Base-by-base conservation (phyloP, 2,329 filamentous ascomycete species). In the Diaporthe amygdali region DNA sequence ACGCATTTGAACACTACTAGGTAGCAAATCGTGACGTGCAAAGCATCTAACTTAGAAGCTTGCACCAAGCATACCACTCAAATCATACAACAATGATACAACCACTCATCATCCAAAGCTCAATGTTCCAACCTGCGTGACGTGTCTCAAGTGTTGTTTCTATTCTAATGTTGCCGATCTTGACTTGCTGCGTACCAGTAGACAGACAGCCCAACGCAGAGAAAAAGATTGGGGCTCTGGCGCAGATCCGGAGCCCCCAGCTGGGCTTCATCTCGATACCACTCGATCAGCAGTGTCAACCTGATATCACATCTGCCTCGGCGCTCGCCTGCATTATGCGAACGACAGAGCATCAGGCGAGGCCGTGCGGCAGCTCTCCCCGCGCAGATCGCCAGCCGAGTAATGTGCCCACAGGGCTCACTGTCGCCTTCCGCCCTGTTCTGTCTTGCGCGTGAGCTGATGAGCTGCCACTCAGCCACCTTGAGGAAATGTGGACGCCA, bases 131-230 rank as follows among this genome's bases (percentile, higher is more conserved):
- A 32, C 20, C 17, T 4, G 2, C 41, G 30, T 64, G 59, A 49
- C 59, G 44, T 64, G 59, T 64, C 44, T 27, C 15, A n/a, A n/a
- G n/a, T n/a, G n/a, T n/a, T n/a, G 59, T 47, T 49, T 64, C 59
- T 64, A 37, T 49, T 49, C 41, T 49, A 6, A 63, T 9, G 27
- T 1, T 5, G 12, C 12, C 27, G 39, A 46, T 63, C 41, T 10
- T 22, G 56, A 61, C 2, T 6, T 34, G 56, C 32, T 10, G 20
- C 6, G 17, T 15, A 30, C 49, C 2, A 27, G 2, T 17, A 51
- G 22, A 49, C 2, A 15, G 22, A 49, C 22, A 27, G 22, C n/a
- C n/a, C n/a, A n/a, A 27, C 8, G 30, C 9, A 22, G 17, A 46
- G 9, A 9, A 14, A 1, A 20, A 63, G 30, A 64, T 49, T 30